Evolutionary conservation across 192 early-diverging fungal species (phyloP).

Genomic region (Coemansia sp.): DNA sequence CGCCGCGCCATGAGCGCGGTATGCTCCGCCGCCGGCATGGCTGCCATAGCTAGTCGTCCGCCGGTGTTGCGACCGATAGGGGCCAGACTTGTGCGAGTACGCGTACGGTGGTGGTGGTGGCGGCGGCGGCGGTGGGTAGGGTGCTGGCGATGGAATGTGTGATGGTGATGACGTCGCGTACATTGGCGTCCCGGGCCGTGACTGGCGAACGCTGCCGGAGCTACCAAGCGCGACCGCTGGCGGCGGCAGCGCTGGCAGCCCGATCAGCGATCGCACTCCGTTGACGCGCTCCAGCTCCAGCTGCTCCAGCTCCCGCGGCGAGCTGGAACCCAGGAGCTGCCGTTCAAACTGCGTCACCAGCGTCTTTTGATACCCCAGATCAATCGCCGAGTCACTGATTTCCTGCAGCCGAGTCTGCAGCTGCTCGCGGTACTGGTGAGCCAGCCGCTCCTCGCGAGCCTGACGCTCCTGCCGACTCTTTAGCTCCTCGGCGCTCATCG

Average conservation of each 20-base stretch:
- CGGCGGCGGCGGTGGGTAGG: conserved; percentile 6
- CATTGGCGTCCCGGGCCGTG: conserved; percentile 39
- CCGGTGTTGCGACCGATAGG: conserved; percentile 15
- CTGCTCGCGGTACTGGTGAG: conserved; percentile 34
- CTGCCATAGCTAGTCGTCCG: conserved; percentile 34
- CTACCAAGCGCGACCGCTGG: conserved; percentile 7
- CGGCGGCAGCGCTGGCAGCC: conserved; percentile 36
- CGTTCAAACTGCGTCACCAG: conserved; percentile 41
- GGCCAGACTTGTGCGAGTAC: background rate
- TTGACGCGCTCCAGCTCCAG: conserved; percentile 48
- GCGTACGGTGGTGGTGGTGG: background rate
- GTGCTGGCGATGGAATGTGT: background rate
- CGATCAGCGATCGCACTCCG: conserved; percentile 43
- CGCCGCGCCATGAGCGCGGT: background rate
- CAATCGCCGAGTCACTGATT: conserved; percentile 29
- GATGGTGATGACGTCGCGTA: conserved; percentile 21
- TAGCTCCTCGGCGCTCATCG: conserved; percentile 10
- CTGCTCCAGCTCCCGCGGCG: conserved; percentile 38
- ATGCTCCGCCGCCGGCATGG: background rate
- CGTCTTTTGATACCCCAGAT: conserved; percentile 35
- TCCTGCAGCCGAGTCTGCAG: conserved; percentile 19
- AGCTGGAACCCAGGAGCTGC: conserved; percentile 36
- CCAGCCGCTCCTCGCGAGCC: conserved; percentile 35
- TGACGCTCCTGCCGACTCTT: conserved; percentile 41
- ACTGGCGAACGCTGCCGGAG: conserved; percentile 33